Evolutionary conservation across 169 alveolate species (phyloP).

Genomic region (Sarcocystis neurona): DNA sequence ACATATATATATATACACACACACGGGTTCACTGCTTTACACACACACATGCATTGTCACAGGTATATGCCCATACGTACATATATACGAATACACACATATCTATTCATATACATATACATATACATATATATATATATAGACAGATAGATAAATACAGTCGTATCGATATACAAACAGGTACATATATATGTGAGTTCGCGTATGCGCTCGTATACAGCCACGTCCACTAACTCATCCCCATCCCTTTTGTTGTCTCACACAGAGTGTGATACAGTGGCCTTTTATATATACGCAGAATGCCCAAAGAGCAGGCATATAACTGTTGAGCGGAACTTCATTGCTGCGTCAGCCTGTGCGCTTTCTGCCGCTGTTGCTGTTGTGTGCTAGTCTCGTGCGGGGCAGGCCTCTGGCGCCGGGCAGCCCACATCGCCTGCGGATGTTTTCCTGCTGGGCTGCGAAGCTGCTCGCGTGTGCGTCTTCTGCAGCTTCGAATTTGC

Average conservation of each 20-base stretch:
- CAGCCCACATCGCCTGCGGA: neutral
- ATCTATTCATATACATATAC: neutral
- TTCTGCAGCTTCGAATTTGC: too few relatives aligned
- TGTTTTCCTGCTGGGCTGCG: neutral
- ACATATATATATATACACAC: too few relatives aligned
- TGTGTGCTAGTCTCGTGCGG: too few relatives aligned
- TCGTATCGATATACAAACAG: neutral
- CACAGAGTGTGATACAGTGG: too few relatives aligned
- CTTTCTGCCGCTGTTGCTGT: too few relatives aligned
- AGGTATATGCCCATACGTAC: neutral
- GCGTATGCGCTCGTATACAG: too few relatives aligned
- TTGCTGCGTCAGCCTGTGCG: neutral
- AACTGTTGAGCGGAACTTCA: neutral
- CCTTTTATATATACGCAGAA: neutral
- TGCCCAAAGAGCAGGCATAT: neutral
- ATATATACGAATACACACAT: neutral
- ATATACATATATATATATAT: neutral
- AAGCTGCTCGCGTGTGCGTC: neutral
- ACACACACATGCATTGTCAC: neutral
- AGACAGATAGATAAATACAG: neutral
- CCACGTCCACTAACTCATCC: too few relatives aligned
- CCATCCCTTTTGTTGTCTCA: too few relatives aligned
- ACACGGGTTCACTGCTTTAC: neutral
- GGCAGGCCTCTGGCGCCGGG: neutral
- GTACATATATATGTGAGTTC: too few relatives aligned